Base-by-base conservation (phyloP, 2,329 filamentous ascomycete genomes). In the Stachybotrys echinatus region DNA sequence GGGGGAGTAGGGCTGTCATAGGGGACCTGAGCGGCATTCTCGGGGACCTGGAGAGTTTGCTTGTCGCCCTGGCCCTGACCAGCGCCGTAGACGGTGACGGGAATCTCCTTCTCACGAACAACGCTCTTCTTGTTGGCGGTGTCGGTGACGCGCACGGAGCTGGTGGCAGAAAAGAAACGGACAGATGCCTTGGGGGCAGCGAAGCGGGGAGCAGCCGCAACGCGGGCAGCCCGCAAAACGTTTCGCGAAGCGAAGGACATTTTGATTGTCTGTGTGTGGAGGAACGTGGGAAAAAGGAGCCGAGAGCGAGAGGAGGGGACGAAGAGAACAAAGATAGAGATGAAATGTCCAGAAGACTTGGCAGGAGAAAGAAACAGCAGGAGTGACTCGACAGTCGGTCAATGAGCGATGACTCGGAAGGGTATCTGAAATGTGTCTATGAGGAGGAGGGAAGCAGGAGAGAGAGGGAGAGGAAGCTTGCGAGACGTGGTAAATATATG, bases 51-150 rank as follows among this genome's bases (percentile, higher is more conserved):
- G 50, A 83, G 78, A 50, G 72, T 80, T 66, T 75, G 77, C 65
- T 79, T 76, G 60, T 80, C 79, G 50, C 76, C 77, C 57, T 79
- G 64, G 48, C 68, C 67, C 42, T 63, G 58, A 46, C 62, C 67
- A 44, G 63, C 58, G 47, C 62, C 58, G 64, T 81, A 83, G 58
- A 79, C 69, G 20, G 78, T 79, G 49, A 81, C 77, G 23, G 79
- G 77, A 17, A 83, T 68, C 60, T 81, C 76, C 56, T 76, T 77
- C 69, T 82, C 78, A 54, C 74, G 74, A 54, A 82, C 75, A 12
- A 79, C 75, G 51, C 75, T 76, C 58, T 72, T 75, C 63, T 75
- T 79, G 55, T 68, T 70, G 42, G 63, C 53, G n/a, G 68, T 70
- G 57, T 71, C 67, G 45, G 65, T 61, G 31, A 71, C 67, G 50